Conservation (phyloP, 163 green algal genomes). For the Dunaliella salina region DNA sequence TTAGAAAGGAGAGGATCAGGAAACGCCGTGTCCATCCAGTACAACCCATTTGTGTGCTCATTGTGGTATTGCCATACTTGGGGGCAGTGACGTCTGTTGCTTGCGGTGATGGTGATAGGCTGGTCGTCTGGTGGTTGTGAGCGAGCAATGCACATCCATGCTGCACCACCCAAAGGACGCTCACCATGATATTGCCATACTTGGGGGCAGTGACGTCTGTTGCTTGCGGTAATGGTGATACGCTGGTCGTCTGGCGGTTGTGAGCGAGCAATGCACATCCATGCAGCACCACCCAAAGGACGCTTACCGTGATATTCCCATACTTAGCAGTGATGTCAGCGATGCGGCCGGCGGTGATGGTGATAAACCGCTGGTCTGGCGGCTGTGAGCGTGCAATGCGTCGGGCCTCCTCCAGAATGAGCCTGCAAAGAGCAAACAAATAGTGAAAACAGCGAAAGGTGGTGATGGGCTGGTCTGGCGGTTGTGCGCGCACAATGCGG, state of each 20-base stretch:
- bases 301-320: constrained; percentile 30
- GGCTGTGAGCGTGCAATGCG: too few species aligned
- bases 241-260: too few species aligned
- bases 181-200: constrained; percentile 31
- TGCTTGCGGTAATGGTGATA: neutral
- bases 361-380: neutral
- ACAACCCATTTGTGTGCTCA: constrained; percentile 6
- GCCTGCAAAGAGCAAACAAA: too few species aligned
- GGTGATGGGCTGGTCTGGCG: neutral
- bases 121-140: too few species aligned
- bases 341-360: constrained; percentile 8
- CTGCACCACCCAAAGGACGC: too few species aligned
- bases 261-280: too few species aligned
- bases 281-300: too few species aligned
- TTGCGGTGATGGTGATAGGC: neutral
- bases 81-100: constrained; percentile 30
- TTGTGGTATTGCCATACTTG: constrained; percentile 28
- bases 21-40: too few species aligned
- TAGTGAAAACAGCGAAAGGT: too few species aligned
- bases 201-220: constrained; percentile 32
- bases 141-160: too few species aligned
- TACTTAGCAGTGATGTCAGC: constrained; percentile 35
- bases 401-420: too few species aligned
- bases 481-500: neutral
- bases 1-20: too few species aligned